Conservation (phyloP, 164 flowering plant species). For the Annona squamosa region DNA sequence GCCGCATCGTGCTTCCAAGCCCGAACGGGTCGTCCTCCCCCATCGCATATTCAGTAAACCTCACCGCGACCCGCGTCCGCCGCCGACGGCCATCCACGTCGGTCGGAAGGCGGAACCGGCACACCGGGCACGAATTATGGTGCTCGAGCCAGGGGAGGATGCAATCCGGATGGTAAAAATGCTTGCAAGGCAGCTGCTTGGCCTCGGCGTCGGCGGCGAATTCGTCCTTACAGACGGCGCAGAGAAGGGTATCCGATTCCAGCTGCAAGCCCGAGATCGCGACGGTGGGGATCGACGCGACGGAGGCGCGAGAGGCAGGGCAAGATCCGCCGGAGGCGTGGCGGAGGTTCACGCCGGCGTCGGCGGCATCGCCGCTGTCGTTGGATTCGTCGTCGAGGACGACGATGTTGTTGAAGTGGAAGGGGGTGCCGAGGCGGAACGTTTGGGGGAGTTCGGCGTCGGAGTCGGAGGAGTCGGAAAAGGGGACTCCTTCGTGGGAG, state of each 20-base stretch:
- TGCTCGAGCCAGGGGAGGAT: constrained; percentile 60
- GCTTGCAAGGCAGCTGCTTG: constrained; percentile 60
- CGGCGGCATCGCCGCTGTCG: neutral
- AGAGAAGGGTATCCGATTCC: constrained; percentile 20
- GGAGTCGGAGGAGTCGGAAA: constrained; percentile 2
- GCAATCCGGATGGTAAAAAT: constrained; percentile 57
- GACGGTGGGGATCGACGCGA: constrained; percentile 38
- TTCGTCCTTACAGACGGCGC: constrained; percentile 65
- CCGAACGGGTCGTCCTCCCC: constrained; percentile 22
- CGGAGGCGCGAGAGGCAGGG: constrained; percentile 32
- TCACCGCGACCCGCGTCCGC: constrained; percentile 13
- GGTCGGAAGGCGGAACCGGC: constrained; percentile 37
- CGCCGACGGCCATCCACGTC: constrained; percentile 15
- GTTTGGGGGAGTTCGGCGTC: constrained; percentile 2
- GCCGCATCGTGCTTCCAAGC: constrained; percentile 17
- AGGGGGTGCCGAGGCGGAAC: constrained; percentile 21
- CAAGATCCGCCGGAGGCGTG: constrained; percentile 10
- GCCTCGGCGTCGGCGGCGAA: constrained; percentile 37
- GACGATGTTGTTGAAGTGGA: constrained; percentile 40
- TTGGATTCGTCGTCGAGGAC: constrained; percentile 23
- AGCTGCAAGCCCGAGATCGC: constrained; percentile 28
- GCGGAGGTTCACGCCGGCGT: neutral
- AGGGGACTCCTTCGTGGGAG: constrained; percentile 5
- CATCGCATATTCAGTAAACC: constrained; percentile 28
- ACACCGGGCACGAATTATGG: constrained; percentile 59